A percentile compares a stretch with the other conserved stretches of the same genome.
phyloP scores from a whole-genome alignment of 495 filamentous ascomycete genomes.

The Clohesyomyces aquaticus region DNA sequence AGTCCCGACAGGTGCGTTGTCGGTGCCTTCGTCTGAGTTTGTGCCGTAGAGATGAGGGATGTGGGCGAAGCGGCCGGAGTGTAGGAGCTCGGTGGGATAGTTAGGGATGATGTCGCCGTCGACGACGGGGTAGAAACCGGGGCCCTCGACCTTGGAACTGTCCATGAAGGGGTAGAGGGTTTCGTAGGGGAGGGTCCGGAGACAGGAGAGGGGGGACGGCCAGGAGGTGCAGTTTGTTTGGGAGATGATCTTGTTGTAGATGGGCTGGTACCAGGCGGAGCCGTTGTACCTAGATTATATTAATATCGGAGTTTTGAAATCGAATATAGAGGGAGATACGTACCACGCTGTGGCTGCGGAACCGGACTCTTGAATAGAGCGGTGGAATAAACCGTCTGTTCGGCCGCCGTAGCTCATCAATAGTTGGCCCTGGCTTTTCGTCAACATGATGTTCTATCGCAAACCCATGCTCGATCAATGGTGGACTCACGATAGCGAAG shows the following conservation, averaged over 20 bases:
- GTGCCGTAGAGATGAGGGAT: conserved; percentile 39
- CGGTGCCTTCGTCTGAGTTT: conserved; percentile 40
- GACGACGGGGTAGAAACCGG: conserved; percentile 39
- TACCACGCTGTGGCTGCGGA: conserved; percentile 39
- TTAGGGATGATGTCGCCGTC: conserved; percentile 41
- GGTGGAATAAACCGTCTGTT: conserved; percentile 37
- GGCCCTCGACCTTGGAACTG: conserved; percentile 35
- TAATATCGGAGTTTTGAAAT: too few relatives aligned
- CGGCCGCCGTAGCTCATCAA: conserved; percentile 34
- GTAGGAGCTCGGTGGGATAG: conserved; percentile 38
- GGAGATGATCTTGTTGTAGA: conserved; percentile 37
- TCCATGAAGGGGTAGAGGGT: conserved; percentile 38
- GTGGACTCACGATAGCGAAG: conserved; percentile 32
- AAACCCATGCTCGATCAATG: too few relatives aligned
- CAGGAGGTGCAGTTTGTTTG: conserved; percentile 36
- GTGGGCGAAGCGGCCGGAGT: conserved; percentile 36
- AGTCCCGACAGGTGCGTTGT: conserved; percentile 32
- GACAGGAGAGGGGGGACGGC: conserved; percentile 37
- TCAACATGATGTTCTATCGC: neutral
- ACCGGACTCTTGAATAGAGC: conserved; percentile 38
- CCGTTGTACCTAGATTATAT: too few relatives aligned
- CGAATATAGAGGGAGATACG: too few relatives aligned
- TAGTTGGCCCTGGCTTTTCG: conserved; percentile 26
- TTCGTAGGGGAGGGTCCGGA: conserved; percentile 35
- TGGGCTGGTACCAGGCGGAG: conserved; percentile 40